Evolutionary conservation across 2,329 filamentous ascomycete species (phyloP).

Genomic region (Venturia nashicola): DNA sequence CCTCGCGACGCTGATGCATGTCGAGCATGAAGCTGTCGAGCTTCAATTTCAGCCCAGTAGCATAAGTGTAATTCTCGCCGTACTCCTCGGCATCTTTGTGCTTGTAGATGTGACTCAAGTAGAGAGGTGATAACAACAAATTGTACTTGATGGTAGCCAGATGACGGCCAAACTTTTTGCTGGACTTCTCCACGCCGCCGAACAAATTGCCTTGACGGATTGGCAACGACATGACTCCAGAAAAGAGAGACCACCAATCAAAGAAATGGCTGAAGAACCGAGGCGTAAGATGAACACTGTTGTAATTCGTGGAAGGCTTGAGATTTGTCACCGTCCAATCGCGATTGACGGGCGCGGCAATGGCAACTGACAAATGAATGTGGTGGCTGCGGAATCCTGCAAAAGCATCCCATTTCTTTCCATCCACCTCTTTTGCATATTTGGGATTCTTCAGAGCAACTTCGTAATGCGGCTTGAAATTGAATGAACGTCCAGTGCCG

Average conservation of each 20-base stretch:
- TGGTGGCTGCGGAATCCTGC: constrained; percentile 91
- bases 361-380: constrained; percentile 87
- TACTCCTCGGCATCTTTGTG: constrained; percentile 92
- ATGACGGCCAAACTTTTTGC: constrained; percentile 96
- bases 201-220: constrained; percentile 86
- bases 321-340: constrained; percentile 71
- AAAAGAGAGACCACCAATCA: constrained; percentile 94
- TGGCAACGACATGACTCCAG: constrained; percentile 85
- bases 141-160: constrained; percentile 99
- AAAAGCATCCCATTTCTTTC: constrained; percentile 44
- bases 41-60: constrained; percentile 90
- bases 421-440: constrained; percentile 46
- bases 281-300: constrained; percentile 86
- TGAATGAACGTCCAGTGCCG: constrained; percentile 63
- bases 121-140: constrained; percentile 78
- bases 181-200: constrained; percentile 88
- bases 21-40: constrained; percentile 97
- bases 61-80: constrained; percentile 64
- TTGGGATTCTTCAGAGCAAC: constrained; percentile 74
- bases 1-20: constrained; percentile 83
- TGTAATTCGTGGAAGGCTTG: constrained; percentile 79
- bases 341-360: constrained; percentile 74
- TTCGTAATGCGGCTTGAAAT: constrained; percentile 87
- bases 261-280: constrained; percentile 98
- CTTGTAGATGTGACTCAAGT: constrained; percentile 95